Evolutionary conservation across 805 yeast species (phyloP), one percentile per base, ranked within the genome.

Genomic region (Candida namnaoensis): DNA sequence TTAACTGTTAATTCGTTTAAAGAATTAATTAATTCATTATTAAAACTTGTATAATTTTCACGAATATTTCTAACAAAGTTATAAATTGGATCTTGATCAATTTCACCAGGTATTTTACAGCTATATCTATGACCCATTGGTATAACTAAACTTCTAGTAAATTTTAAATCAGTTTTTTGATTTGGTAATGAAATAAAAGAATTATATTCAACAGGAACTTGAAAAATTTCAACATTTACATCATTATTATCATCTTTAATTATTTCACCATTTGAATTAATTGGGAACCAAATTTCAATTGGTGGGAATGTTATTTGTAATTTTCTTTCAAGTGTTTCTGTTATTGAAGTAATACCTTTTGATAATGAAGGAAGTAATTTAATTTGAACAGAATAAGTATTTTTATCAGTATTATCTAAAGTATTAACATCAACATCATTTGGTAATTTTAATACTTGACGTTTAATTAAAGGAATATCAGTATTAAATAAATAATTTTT

Each of bases 231-330:
- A 41, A 75, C 19, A 19, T 19, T 19, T 19, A 19, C 19, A 19
- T 19, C 19, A 19, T 19, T 19, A 19, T 19, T 19, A 19, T 19
- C 19, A 19, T 19, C 19, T 19, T 19, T 19, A 19, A 19, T 19
- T 19, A 19, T 19, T 19, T 19, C 19, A 19, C 61, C 60, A n/a
- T 44, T 41, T 13, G 62, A 61, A 15, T 60, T 62, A 38, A 73
- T 54, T 38, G 68, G 73, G 32, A 71, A 58, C 79, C 81, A 76
- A 37, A 78, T 60, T 49, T 78, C 83, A 7, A 78, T 56, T 1
- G 81, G 78, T 3, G 83, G 81, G 37, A 64, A 65, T 35, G 61
- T 51, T 39, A 58, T 51, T 19, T 19, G 19, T 3, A 3, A 19
- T 19, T 19, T 19, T 19, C 3, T 19, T 19, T 19, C 3, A 41